phyloP scores from a whole-genome alignment of 768 basidiomycete species.

The Xerocomus potaroensis region DNA sequence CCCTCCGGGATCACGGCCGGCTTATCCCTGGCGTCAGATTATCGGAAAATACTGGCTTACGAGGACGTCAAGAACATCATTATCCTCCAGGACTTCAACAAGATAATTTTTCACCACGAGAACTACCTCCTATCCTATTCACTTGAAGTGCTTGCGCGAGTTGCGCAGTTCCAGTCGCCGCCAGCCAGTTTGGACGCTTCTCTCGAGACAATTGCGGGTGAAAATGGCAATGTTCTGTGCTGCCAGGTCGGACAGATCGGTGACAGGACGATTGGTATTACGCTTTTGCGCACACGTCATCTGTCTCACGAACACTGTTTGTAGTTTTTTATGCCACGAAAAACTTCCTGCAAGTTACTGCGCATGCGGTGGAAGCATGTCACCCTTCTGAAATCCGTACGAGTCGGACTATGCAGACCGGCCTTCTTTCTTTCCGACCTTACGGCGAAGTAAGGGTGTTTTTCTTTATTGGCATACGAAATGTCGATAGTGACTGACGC shows the following conservation, averaged over 20 bases:
- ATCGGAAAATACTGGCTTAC: slow-evolving; percentile 50
- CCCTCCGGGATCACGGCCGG: neutral
- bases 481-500: neutral
- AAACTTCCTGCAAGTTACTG: slow-evolving; percentile 54
- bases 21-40: slow-evolving; percentile 39
- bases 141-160: slow-evolving; percentile 62
- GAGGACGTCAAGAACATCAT: slow-evolving; percentile 50
- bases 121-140: slow-evolving; percentile 60
- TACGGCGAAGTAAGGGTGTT: slow-evolving; percentile 58
- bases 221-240: slow-evolving; percentile 56
- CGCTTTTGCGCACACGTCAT: neutral
- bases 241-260: slow-evolving; percentile 53
- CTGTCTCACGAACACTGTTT: slow-evolving; percentile 6
- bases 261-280: slow-evolving; percentile 53
- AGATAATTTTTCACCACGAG: slow-evolving; percentile 63
- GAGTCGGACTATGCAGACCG: slow-evolving; percentile 29
- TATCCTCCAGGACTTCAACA: slow-evolving; percentile 58
- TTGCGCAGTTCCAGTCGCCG: slow-evolving; percentile 48
- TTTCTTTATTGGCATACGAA: slow-evolving; percentile 1
- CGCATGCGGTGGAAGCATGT: slow-evolving; percentile 60
- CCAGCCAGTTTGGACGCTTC: slow-evolving; percentile 49
- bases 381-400: slow-evolving; percentile 36
- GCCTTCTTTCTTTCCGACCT: slow-evolving; percentile 47
- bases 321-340: slow-evolving; percentile 66
- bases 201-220: slow-evolving; percentile 54